Conservation (phyloP, 2,329 filamentous ascomycete species). For the Cladophialophora exuberans region DNA sequence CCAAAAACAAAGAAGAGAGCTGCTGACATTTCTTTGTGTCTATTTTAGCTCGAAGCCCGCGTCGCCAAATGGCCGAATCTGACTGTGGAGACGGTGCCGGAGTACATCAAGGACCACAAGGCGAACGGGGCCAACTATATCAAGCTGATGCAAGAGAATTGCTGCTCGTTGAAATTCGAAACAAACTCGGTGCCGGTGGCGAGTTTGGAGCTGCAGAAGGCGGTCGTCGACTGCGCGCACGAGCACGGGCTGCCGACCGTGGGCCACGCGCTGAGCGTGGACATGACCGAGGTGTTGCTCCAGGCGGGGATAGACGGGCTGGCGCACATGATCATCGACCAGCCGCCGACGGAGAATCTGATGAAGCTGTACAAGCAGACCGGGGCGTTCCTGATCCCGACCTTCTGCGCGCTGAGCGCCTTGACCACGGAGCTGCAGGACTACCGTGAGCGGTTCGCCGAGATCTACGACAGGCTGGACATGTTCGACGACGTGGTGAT, state of each 20-base stretch:
- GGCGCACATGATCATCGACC: conserved; percentile 33
- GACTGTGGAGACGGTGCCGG: conserved; percentile 44
- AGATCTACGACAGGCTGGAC: too few relatives aligned
- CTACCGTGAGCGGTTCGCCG: conserved; percentile 26
- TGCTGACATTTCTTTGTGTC: too few relatives aligned
- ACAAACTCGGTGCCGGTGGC: conserved; percentile 32
- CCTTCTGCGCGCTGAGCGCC: conserved; percentile 23
- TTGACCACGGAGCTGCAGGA: conserved; percentile 30
- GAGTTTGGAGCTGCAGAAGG: conserved; percentile 44
- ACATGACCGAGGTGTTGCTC: conserved; percentile 30
- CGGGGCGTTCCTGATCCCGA: conserved; percentile 31
- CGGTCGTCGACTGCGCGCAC: conserved; percentile 29
- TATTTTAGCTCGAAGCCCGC: conserved; percentile 38
- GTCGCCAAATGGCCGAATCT: conserved; percentile 54
- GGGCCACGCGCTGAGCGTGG: conserved; percentile 28
- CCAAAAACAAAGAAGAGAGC: too few relatives aligned
- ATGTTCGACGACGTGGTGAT: too few relatives aligned
- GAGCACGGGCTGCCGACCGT: conserved; percentile 22
- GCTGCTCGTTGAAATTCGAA: conserved; percentile 31
- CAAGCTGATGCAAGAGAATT: conserved; percentile 34
- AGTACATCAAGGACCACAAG: conserved; percentile 27
- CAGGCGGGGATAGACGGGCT: conserved; percentile 31
- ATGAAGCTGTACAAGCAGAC: conserved; percentile 29
- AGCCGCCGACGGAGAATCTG: conserved; percentile 25
- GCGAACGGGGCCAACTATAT: conserved; percentile 31